Evolutionary conservation across 2,329 filamentous ascomycete species (phyloP), one percentile per base, ranked within the genome.

Genomic region (Colletotrichum sp.): DNA sequence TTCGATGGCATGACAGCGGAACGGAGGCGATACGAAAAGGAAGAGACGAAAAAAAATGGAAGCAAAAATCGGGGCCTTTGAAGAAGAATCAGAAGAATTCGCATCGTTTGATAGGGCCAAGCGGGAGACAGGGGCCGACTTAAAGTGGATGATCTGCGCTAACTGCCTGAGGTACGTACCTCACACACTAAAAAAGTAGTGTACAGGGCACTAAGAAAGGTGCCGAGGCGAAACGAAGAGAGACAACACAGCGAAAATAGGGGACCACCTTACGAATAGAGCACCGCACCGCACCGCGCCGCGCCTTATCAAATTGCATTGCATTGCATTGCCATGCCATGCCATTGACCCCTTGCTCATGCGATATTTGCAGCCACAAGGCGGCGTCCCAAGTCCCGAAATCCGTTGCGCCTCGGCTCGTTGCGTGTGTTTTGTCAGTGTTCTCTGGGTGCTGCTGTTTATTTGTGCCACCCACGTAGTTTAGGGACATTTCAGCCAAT

Each of bases 361-460:
- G 59, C 69, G 52, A 60, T 32, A 69, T 63, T 5, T 32, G 59
- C 59, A 26, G 18, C 15, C 26, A 59, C 55, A 26, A 6, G 13
- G 24, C 55, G 44, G 44, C 10, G 36, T 60, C 24, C 13, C 69
- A 69, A 65, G 39, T 39, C 70, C 73, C 73, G 73, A 76, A 76
- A 30, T 59, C 73, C 73, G 73, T 76, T 52, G 44, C 55, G 70
- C 73, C 70, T 76, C 73, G 70, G 73, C 69, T 68, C 59, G 66
- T 68, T 52, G 44, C 44, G 18, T 49, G 39, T 44, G 5, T 44
- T 10, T 44, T 44, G 39, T 44, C 39, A 44, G 16, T 44, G 8
- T n/a, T 44, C 18, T 10, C 39, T n/a, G 16, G 16, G 34, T 8
- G 34, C 16, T 44, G 39, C 39, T 49, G 39, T 49, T 49, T 49